Conservation (phyloP, 257 asterid genomes). For the Plectranthus barbatus region DNA sequence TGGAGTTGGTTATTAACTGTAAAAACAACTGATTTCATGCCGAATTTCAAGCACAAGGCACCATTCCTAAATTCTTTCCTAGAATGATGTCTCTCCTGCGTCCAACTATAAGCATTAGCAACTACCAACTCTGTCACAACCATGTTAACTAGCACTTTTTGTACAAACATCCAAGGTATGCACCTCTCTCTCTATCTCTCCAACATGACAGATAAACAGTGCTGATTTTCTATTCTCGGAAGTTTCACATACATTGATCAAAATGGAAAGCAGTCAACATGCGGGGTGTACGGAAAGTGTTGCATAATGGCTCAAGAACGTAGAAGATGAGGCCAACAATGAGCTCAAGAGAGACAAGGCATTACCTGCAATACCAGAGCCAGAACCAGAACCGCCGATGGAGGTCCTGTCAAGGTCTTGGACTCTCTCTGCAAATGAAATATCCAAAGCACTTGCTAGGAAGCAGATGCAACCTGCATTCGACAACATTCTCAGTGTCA, state of each 20-base stretch:
- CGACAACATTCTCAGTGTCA: conserved; percentile 26
- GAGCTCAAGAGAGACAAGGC: conserved; percentile 9
- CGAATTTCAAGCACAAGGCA: conserved; percentile 46
- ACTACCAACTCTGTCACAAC: background rate
- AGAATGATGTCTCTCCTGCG: conserved; percentile 34
- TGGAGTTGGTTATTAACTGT: background rate
- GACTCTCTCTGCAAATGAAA: conserved; percentile 70
- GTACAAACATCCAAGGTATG: background rate
- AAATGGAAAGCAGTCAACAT: conserved; percentile 5
- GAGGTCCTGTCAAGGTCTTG: conserved; percentile 85
- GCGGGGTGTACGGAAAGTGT: no score
- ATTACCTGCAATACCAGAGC: conserved; percentile 58
- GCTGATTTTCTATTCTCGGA: background rate
- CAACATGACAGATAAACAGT: no score
- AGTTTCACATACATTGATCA: background rate
- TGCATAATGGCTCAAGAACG: conserved; percentile 27
- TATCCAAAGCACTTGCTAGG: conserved; percentile 53
- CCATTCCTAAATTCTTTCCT: conserved; percentile 22
- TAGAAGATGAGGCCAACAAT: conserved; percentile 34
- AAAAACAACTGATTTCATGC: conserved; percentile 27
- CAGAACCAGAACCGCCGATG: conserved; percentile 79
- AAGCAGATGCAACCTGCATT: conserved; percentile 29
- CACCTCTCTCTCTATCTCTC: background rate
- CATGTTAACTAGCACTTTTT: background rate
- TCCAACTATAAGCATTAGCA: conserved; percentile 7